phyloP scores from a whole-genome alignment of 768 basidiomycete genomes.

The Daedalea quercina region DNA sequence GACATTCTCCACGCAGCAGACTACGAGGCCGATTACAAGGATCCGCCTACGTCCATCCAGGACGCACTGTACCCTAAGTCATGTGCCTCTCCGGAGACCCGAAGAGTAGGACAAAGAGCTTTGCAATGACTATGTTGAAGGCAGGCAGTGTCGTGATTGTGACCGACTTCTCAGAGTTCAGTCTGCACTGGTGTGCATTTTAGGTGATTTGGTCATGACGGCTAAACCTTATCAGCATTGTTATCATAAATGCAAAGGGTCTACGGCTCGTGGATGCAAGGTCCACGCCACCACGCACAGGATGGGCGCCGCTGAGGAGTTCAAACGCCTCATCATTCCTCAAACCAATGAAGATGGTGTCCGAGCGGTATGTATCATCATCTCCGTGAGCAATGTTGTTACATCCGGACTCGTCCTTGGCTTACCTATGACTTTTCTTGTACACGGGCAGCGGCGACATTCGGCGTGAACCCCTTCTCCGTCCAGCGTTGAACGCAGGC shows the following conservation, averaged over 20 bases:
- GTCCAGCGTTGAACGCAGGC: constrained; percentile 56
- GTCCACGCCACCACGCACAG: constrained; percentile 74
- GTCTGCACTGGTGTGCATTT: constrained; percentile 68
- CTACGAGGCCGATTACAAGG: too few relatives aligned
- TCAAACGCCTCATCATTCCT: constrained; percentile 38
- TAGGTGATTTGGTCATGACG: constrained; percentile 17
- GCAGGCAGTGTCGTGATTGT: constrained; percentile 44
- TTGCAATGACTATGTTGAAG: too few relatives aligned
- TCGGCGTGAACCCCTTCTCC: constrained; percentile 66
- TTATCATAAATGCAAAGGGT: constrained; percentile 54
- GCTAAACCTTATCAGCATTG: neutral
- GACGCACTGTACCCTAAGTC: too few relatives aligned
- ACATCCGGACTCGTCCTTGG: constrained; percentile 16
- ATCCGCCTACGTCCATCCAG: too few relatives aligned
- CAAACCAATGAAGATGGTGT: constrained; percentile 43
- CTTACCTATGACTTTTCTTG: constrained; percentile 20
- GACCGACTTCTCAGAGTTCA: constrained; percentile 70
- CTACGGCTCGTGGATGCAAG: constrained; percentile 55
- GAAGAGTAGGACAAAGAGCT: too few relatives aligned
- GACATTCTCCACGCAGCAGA: too few relatives aligned
- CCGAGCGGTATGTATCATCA: constrained; percentile 56
- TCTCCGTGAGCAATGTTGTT: constrained; percentile 70
- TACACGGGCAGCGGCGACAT: constrained; percentile 47
- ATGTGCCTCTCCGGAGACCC: too few relatives aligned
- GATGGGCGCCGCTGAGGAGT: constrained; percentile 55